Percentiles rank a stretch among this genome's conserved stretches.
phyloP scores from a whole-genome alignment of 495 filamentous ascomycete species.

The Annulohypoxylon stygium region DNA sequence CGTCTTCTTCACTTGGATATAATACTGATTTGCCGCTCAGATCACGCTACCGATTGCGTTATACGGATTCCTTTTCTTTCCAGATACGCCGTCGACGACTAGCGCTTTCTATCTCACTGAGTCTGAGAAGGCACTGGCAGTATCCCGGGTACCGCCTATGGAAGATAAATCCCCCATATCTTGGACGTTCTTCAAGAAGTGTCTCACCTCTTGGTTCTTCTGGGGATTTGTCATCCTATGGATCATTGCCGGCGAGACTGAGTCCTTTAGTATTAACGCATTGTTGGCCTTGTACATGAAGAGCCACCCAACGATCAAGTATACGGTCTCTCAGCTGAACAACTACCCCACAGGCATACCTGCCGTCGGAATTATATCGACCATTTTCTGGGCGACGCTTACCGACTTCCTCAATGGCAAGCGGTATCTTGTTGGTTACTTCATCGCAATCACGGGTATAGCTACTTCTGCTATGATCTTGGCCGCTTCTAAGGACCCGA shows the following conservation, averaged over 20 bases:
- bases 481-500: constrained; percentile 56
- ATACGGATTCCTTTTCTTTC: constrained; percentile 70
- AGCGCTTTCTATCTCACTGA: constrained; percentile 64
- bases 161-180: constrained; percentile 54
- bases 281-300: constrained; percentile 62
- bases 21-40: constrained; percentile 41
- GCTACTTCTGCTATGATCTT: constrained; percentile 64
- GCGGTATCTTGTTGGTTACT: constrained; percentile 66
- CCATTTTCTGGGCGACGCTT: constrained; percentile 66
- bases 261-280: constrained; percentile 64
- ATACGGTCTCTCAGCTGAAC: constrained; percentile 62
- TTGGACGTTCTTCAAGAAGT: constrained; percentile 54
- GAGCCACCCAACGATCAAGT: constrained; percentile 53
- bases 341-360: constrained; percentile 63
- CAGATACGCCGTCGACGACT: constrained; percentile 69
- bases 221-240: constrained; percentile 65
- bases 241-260: constrained; percentile 64
- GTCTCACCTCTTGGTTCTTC: constrained; percentile 62
- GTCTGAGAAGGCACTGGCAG: constrained; percentile 61
- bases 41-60: constrained; percentile 70
- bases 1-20: constrained; percentile 37
- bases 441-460: constrained; percentile 64
- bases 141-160: constrained; percentile 52
- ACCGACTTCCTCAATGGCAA: constrained; percentile 66
- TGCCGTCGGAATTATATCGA: constrained; percentile 64